Conservation (phyloP, 2,329 filamentous ascomycete genomes). For the Aspergillus thermomutatus region DNA sequence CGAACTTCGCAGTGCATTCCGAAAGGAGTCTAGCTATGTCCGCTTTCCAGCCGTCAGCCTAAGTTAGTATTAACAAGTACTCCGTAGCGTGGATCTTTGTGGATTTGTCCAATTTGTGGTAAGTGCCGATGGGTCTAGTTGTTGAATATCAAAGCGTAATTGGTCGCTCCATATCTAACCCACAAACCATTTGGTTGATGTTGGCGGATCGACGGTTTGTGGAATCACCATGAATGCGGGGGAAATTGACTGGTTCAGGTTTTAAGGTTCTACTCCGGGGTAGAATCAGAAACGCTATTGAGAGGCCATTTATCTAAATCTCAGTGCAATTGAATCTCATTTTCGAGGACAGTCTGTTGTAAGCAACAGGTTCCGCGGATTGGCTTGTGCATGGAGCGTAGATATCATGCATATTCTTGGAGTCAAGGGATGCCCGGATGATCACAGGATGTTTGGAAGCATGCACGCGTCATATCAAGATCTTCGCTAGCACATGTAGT, state of each 20-base stretch:
- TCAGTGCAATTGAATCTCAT: neutral
- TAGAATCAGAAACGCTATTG: neutral
- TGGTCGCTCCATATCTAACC: neutral
- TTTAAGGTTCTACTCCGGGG: too few relatives aligned
- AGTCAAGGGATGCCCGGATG: neutral
- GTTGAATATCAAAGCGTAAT: neutral
- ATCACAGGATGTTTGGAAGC: too few relatives aligned
- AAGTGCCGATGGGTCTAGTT: neutral
- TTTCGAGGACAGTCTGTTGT: neutral
- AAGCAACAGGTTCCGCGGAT: neutral
- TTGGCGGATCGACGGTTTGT: neutral
- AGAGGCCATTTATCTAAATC: neutral
- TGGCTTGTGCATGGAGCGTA: too few relatives aligned
- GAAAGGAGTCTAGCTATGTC: too few relatives aligned
- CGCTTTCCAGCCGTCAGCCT: too few relatives aligned
- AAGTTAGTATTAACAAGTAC: too few relatives aligned
- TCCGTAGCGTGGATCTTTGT: neutral
- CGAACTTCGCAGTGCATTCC: neutral
- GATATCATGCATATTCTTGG: neutral
- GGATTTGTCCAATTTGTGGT: neutral
- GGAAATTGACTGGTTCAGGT: neutral
- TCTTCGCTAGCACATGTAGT: neutral
- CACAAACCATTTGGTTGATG: neutral
- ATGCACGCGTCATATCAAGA: neutral
- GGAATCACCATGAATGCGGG: neutral